A percentile compares a stretch with the other conserved stretches of the same genome.
Evolutionary conservation across 345 rosid genomes (phyloP).

Genomic region (Durio zibethinus): DNA sequence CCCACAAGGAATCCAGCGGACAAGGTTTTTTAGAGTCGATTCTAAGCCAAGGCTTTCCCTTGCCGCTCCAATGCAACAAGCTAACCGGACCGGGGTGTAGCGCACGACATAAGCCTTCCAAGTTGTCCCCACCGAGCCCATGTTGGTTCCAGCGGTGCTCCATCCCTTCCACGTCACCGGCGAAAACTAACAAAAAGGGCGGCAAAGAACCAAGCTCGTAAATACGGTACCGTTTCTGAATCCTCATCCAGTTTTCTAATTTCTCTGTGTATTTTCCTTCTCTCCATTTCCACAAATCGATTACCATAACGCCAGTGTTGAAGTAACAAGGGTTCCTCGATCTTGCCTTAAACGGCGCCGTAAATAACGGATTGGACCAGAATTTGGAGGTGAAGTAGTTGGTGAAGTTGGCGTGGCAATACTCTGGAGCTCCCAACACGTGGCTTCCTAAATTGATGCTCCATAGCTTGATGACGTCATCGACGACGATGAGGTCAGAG

Average conservation of each 20-base stretch:
- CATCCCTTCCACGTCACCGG: constrained; percentile 71
- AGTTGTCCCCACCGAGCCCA: constrained; percentile 84
- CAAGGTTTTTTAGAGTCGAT: constrained; percentile 55
- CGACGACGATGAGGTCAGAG: constrained; percentile 81
- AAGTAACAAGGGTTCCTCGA: constrained; percentile 58
- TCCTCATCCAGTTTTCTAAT: constrained; percentile 72
- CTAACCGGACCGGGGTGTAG: constrained; percentile 82
- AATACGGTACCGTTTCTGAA: constrained; percentile 65
- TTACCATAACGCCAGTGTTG: constrained; percentile 96
- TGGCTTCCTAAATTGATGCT: constrained; percentile 42
- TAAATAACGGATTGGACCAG: constrained; percentile 54
- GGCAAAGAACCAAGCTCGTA: constrained; percentile 86
- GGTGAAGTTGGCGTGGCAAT: constrained; percentile 80
- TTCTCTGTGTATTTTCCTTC: constrained; percentile 57
- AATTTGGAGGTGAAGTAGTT: constrained; percentile 62
- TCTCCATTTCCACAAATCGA: constrained; percentile 69
- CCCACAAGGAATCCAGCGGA: constrained; percentile 67
- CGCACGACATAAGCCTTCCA: constrained; percentile 63
- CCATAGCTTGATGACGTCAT: constrained; percentile 84
- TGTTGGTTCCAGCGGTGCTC: constrained; percentile 95
- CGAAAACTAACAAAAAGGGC: constrained; percentile 78
- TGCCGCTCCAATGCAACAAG: constrained; percentile 89
- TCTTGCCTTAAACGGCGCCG: constrained; percentile 42
- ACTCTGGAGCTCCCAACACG: constrained; percentile 83
- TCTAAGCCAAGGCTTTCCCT: constrained; percentile 88